Evolutionary conservation across 495 filamentous ascomycete genomes (phyloP).

Genomic region (Lichenothelia convexa): DNA sequence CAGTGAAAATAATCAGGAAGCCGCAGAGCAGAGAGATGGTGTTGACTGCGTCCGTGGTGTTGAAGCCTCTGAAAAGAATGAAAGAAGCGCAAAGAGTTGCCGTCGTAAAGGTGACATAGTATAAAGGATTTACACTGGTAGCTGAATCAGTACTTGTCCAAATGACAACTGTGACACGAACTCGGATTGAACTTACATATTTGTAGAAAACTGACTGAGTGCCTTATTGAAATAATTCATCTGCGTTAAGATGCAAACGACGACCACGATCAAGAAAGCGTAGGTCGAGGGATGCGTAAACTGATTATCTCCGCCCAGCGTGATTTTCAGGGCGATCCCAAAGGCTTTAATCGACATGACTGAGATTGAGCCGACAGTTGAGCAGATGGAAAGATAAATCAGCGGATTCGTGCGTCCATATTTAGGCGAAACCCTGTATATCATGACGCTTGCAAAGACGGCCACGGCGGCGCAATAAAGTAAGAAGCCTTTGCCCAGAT

Average conservation of each 20-base stretch:
- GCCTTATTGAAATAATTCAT: constrained; percentile 99
- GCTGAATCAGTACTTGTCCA: constrained; percentile 1
- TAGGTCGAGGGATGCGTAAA: constrained; percentile 88
- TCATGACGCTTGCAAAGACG: constrained; percentile 78
- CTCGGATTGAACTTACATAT: too few species aligned
- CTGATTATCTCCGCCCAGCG: constrained; percentile 79
- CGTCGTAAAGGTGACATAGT: constrained; percentile 99
- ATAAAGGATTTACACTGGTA: constrained; percentile 89
- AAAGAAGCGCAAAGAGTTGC: constrained; percentile 88
- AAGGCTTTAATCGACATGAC: constrained; percentile 99
- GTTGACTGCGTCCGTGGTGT: constrained; percentile 83
- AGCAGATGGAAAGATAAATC: constrained; percentile 92
- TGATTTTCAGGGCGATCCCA: constrained; percentile 89
- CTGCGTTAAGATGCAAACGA: constrained; percentile 87
- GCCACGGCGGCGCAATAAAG: constrained; percentile 60
- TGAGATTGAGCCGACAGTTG: constrained; percentile 85
- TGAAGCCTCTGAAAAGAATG: constrained; percentile 95
- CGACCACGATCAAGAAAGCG: constrained; percentile 83
- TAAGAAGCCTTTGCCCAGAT: constrained; percentile 51
- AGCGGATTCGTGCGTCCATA: constrained; percentile 91
- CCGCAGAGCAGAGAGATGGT: constrained; percentile 85
- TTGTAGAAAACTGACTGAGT: constrained; percentile 87
- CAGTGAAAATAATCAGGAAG: constrained; percentile 91
- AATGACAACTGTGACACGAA: background rate
- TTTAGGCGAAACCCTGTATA: constrained; percentile 74